Base-by-base conservation (phyloP, 2,329 filamentous ascomycete genomes). In the Trichoderma afroharzianum region DNA sequence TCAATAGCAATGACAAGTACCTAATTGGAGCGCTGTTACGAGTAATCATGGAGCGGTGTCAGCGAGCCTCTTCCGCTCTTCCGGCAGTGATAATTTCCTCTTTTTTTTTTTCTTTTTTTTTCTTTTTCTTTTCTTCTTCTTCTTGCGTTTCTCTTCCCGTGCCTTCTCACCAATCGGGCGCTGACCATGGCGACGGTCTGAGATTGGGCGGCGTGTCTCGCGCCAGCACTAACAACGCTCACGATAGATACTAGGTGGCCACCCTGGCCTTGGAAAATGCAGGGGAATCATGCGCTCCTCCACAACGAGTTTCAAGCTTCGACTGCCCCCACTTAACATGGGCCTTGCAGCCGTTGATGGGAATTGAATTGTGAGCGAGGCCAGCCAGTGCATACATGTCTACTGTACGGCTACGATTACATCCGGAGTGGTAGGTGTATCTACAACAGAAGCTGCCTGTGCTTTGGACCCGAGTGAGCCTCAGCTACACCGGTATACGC, bases 191-290 rank as follows among this genome's bases (percentile, higher is more conserved):
- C 70, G 36, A 68, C 24, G 57, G 53, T 68, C 63, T 57, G 70
- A 72, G 71, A 70, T 70, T 72, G 47, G 70, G 63, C 70, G 59
- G 70, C 53, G 70, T 71, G 55, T 71, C 67, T 69, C 30, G 63
- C 63, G 39, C 70, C 50, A 63, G 50, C 64, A 58, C 33, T 47
- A 68, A 72, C n/a, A 28, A 67, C 30, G 71, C 32, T 67, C 71
- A 67, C 28, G 12, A 47, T 30, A 24, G n/a, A n/a, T n/a, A n/a
- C n/a, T n/a, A n/a, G 50, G 24, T 50, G 63, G 63, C 57, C n/a
- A 57, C 30, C 70, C 57, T 26, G 70, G 57, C 47, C 28, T 57
- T 39, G 36, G 18, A 36, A 24, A 33, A 71, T 66, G 71, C 71
- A 72, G 68, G 71, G 70, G 59, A 67, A 2, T 53, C 39, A 26